These are phyloP conservation scores for Trichophyton simii DNA, from an alignment of 2,329 filamentous ascomycete species.

Conservation along the genomic window DNA sequence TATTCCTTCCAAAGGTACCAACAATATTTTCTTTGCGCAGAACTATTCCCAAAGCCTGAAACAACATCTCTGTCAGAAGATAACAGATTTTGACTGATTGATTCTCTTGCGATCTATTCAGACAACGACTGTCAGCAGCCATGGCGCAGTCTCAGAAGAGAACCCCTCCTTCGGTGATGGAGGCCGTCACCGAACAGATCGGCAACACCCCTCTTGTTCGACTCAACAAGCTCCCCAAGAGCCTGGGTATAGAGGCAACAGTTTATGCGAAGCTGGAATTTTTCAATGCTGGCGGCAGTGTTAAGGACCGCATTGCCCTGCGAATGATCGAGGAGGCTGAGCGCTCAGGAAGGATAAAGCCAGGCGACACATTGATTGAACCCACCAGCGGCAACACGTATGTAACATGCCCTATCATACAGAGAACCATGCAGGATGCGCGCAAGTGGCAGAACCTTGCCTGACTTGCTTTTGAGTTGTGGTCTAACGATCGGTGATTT, in stretches of 20 bases:
- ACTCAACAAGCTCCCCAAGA: constrained; percentile 84
- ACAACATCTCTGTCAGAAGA: background rate
- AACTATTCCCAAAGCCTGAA: no score
- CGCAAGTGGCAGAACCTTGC: background rate
- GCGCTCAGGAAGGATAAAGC: constrained; percentile 82
- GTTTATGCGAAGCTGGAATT: constrained; percentile 87
- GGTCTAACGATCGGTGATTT: constrained; percentile 2
- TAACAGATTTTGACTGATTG: background rate
- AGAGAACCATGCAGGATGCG: background rate
- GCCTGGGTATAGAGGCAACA: constrained; percentile 74
- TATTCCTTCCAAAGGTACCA: background rate
- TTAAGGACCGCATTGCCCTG: constrained; percentile 89
- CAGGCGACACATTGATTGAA: constrained; percentile 93
- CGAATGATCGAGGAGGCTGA: constrained; percentile 97
- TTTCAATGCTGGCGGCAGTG: constrained; percentile 86
- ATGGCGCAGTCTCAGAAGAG: constrained; percentile 6
- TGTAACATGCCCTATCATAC: constrained; percentile 13
- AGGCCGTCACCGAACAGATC: constrained; percentile 73
- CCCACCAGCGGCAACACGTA: constrained; percentile 91
- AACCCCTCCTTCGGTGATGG: constrained; percentile 43
- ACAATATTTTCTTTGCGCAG: background rate
- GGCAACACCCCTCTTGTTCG: constrained; percentile 92
- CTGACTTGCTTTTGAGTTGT: background rate
- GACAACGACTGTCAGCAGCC: background rate
- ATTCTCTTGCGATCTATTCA: background rate